Evolutionary conservation across 306 rosid genomes (phyloP), one percentile per base, ranked within the genome.

Genomic region (Castanea crenata): DNA sequence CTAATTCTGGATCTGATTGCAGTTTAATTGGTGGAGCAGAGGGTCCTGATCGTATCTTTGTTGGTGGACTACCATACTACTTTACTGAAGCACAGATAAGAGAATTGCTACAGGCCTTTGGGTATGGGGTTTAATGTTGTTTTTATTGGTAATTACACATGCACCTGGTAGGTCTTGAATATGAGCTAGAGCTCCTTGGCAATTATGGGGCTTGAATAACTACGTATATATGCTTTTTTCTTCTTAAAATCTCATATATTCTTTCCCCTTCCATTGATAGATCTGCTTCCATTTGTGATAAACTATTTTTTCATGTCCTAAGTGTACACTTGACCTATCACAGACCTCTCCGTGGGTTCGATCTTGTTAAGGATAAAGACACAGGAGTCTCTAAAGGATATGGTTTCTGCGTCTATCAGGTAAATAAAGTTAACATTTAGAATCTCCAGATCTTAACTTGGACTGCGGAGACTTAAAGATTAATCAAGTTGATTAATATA

Each of bases 311-410:
- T 34, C 71, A 15, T 41, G 65, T 64, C 83, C 76, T 83, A 78
- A 78, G 69, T 56, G 13, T 67, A 31, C 71, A 59, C 44, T 73
- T 81, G 68, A 75, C 34, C 76, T 73, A n/a, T 54, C 75, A 83
- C 93, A 92, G 97, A 64, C 86, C 94, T 78, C 93, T 92, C 59
- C 88, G 89, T 29, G 90, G 89, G 12, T 92, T 90, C 74, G 97
- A 92, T 73, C 83, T 92, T 25, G 97, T 90, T 75, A 87, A 90
- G 86, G 95, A 92, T 83, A 92, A 85, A 87, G 95, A 90, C 71
- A 92, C 95, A 0, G 97, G 95, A 83, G 89, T 90, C 78, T 92
- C 97, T 49, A 89, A 90, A 81, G 97, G 95, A 82, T 92, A 92
- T 87, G 95, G 92, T 79, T 92, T 92, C 79, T 90, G 97, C 63